A percentile compares a stretch with the other conserved stretches of the same genome.
phyloP scores from a whole-genome alignment of 2,329 filamentous ascomycete species.

The Alternaria brassicae region DNA sequence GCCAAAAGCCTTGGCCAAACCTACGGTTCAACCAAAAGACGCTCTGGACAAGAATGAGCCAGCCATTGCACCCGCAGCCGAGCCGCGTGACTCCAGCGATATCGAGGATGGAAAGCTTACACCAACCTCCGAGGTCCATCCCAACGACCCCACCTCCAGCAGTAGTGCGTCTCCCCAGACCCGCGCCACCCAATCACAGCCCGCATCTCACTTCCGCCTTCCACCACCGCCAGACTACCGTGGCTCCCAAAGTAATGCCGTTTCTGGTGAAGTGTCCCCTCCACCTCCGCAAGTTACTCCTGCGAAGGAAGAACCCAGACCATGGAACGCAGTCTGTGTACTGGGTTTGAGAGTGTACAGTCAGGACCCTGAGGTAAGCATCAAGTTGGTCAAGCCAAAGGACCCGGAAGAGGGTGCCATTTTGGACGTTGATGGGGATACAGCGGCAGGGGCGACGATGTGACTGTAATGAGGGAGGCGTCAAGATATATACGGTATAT shows the following conservation, averaged over 20 bases:
- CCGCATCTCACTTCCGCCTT: not conserved
- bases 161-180: not conserved
- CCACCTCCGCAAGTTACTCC: not conserved
- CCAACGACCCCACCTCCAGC: not conserved
- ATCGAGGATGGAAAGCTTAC: not conserved
- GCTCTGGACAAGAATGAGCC: not conserved
- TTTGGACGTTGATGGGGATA: slow-evolving; percentile 41
- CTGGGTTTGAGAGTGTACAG: slow-evolving; percentile 63
- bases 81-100: not conserved
- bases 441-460: slow-evolving; percentile 47
- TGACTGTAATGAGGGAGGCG: slow-evolving; percentile 6
- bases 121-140: not conserved
- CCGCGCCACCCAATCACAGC: not conserved
- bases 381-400: slow-evolving; percentile 42
- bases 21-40: not conserved
- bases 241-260: not conserved
- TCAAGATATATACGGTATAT: not conserved
- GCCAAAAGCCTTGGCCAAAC: not conserved
- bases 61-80: not conserved
- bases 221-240: not conserved
- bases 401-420: slow-evolving; percentile 39
- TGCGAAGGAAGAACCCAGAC: slow-evolving; percentile 37
- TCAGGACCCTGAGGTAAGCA: slow-evolving; percentile 40
- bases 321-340: slow-evolving; percentile 68
- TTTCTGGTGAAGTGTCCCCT: not conserved